Percentiles rank a stretch among this genome's conserved stretches.
Conservation (phyloP, 2,329 filamentous ascomycete species). For the Nectriaceae sp. region DNA sequence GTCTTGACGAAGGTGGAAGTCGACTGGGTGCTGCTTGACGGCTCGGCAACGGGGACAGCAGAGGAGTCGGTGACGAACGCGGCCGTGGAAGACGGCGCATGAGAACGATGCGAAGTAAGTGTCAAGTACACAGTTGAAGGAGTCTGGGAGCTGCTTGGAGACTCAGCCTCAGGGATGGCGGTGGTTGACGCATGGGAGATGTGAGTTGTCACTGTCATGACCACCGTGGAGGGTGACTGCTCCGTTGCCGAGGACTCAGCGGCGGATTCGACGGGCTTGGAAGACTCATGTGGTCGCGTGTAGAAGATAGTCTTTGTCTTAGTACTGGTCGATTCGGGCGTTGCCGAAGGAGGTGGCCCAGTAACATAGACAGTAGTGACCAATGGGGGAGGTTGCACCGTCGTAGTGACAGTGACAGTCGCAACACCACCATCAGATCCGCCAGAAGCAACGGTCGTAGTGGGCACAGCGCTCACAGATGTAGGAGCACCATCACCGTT, state of each 20-base stretch:
- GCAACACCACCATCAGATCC: conserved; percentile 11
- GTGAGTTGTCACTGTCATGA: conserved; percentile 2
- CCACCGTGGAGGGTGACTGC: conserved; percentile 2
- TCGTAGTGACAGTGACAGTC: conserved; percentile 20
- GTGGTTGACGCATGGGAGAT: neutral
- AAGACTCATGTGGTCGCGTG: conserved; percentile 10
- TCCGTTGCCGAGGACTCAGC: conserved; percentile 1
- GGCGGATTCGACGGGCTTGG: neutral
- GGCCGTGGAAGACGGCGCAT: neutral
- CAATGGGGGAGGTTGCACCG: conserved; percentile 39
- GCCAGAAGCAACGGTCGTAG: conserved; percentile 7
- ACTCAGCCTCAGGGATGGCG: no score
- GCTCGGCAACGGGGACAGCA: neutral
- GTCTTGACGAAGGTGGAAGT: conserved; percentile 7
- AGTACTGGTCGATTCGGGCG: conserved; percentile 19
- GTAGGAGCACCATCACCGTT: conserved; percentile 16
- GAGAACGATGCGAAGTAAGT: conserved; percentile 1
- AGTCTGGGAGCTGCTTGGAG: neutral
- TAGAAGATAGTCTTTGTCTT: conserved; percentile 22
- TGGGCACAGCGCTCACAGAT: conserved; percentile 19
- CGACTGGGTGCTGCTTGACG: neutral
- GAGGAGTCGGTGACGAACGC: neutral
- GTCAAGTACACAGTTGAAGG: conserved; percentile 6
- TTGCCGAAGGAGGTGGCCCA: conserved; percentile 14
- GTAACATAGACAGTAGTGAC: conserved; percentile 39